A percentile compares a stretch with the other conserved stretches of the same genome.
Evolutionary conservation across 352 stramenopile genomes (phyloP).

Genomic region (Proteromonas lacertae): DNA sequence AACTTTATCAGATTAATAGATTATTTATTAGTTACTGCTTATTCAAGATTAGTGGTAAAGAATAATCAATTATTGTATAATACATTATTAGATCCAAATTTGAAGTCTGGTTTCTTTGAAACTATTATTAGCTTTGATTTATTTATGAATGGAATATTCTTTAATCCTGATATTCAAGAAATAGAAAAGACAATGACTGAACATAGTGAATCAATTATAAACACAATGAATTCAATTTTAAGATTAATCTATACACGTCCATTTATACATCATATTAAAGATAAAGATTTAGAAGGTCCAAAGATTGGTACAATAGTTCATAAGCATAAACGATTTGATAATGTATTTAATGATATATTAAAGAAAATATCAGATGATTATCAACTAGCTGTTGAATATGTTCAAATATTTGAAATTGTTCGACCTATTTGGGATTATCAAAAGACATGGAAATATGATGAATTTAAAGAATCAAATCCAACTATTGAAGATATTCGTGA

Average conservation of each 20-base stretch:
- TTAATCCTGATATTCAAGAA: constrained; percentile 38
- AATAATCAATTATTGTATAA: constrained; percentile 32
- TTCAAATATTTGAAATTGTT: constrained; percentile 53
- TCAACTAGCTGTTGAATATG: constrained; percentile 37
- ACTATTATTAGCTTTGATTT: constrained; percentile 54
- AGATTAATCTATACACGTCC: constrained; percentile 50
- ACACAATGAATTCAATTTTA: constrained; percentile 37
- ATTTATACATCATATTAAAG: no score
- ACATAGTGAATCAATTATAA: constrained; percentile 45
- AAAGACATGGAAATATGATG: constrained; percentile 44
- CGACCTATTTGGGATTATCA: constrained; percentile 19
- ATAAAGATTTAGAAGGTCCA: constrained; percentile 16
- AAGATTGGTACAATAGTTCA: constrained; percentile 12
- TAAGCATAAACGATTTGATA: constrained; percentile 17
- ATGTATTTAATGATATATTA: constrained; percentile 29
- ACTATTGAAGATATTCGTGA: constrained; percentile 37
- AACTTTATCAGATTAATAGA: constrained; percentile 65
- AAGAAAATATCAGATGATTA: constrained; percentile 37
- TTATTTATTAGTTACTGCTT: constrained; percentile 51
- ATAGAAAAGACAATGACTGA: constrained; percentile 43
- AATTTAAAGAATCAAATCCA: constrained; percentile 17
- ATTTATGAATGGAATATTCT: constrained; percentile 32
- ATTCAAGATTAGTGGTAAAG: constrained; percentile 35
- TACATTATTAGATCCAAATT: constrained; percentile 36
- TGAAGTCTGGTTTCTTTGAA: constrained; percentile 60